Conservation (phyloP, 805 yeast species). For the Candida stauntonica region DNA sequence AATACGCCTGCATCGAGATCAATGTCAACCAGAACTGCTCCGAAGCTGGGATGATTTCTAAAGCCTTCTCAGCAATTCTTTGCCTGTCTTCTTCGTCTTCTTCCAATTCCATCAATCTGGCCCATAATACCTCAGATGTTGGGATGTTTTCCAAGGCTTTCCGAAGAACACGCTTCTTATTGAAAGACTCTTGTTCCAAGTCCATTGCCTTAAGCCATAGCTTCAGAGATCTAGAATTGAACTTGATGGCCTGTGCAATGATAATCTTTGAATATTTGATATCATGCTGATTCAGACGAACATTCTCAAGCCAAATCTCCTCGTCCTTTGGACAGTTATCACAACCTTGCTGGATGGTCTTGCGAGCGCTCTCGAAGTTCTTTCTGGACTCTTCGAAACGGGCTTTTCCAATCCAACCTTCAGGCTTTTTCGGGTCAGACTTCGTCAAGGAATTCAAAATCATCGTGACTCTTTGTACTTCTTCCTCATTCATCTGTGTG, state of each 20-base stretch:
- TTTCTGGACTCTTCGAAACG: conserved; percentile 65
- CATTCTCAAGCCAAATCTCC: conserved; percentile 77
- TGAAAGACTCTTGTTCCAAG: conserved; percentile 52
- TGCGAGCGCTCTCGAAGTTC: conserved; percentile 52
- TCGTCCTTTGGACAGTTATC: conserved; percentile 58
- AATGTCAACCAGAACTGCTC: conserved; percentile 63
- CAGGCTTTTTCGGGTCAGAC: conserved; percentile 67
- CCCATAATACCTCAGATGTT: conserved; percentile 60
- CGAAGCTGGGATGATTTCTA: conserved; percentile 61
- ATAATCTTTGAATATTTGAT: conserved; percentile 47
- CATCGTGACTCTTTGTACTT: conserved; percentile 51
- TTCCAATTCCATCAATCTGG: conserved; percentile 56
- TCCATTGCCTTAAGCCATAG: conserved; percentile 74
- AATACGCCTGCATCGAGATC: conserved; percentile 38
- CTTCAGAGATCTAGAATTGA: conserved; percentile 48
- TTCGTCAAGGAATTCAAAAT: conserved; percentile 65
- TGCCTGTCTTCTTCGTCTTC: conserved; percentile 42
- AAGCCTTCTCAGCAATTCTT: conserved; percentile 58
- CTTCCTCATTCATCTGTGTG: conserved; percentile 36
- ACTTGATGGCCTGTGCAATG: conserved; percentile 60
- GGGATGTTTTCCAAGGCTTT: conserved; percentile 71
- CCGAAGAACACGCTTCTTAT: conserved; percentile 56
- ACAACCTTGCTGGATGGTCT: conserved; percentile 72
- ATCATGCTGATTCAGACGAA: conserved; percentile 53
- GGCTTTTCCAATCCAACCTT: conserved; percentile 86